These are phyloP conservation scores for Zygnema circumcarinatum DNA, from an alignment of 139 green algal genomes.

Conservation along the genomic window DNA sequence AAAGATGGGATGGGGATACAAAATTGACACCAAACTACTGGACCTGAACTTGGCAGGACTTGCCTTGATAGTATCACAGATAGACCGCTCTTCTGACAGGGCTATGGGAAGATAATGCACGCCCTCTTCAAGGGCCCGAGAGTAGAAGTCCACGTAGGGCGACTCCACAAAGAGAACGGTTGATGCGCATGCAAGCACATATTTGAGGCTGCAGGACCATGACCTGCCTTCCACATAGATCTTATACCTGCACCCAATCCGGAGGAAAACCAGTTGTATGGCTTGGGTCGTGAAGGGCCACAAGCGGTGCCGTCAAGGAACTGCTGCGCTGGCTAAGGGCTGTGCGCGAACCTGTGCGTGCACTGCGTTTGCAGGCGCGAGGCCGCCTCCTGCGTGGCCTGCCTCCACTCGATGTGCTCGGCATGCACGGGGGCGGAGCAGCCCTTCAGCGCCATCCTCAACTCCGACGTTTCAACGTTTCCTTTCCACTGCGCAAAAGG, in stretches of 20 bases:
- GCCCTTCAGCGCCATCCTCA: neutral
- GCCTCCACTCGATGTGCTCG: conserved; percentile 9
- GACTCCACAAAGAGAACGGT: conserved; percentile 20
- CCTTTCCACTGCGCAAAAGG: conserved; percentile 40
- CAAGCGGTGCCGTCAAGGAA: too few relatives aligned
- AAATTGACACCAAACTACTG: too few relatives aligned
- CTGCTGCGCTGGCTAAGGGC: too few relatives aligned
- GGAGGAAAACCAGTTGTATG: neutral
- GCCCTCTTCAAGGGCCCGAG: neutral
- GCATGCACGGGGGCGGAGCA: conserved; percentile 4
- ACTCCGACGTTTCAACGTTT: too few relatives aligned
- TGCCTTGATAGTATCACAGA: conserved; percentile 31
- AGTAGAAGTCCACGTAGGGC: conserved; percentile 31
- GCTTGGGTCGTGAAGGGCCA: too few relatives aligned
- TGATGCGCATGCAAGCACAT: conserved; percentile 46
- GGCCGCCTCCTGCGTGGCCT: neutral
- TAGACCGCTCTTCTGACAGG: neutral
- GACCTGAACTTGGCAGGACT: too few relatives aligned
- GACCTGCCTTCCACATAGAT: conserved; percentile 44
- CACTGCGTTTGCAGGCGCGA: conserved; percentile 39
- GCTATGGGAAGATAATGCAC: conserved; percentile 33
- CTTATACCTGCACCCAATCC: conserved; percentile 51
- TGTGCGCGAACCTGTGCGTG: conserved; percentile 30
- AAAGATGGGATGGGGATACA: neutral
- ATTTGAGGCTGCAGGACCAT: conserved; percentile 51